A percentile compares a stretch with the other conserved stretches of the same genome.
Evolutionary conservation across 2,329 filamentous ascomycete species (phyloP).

Genomic region (Zarea fungicola): DNA sequence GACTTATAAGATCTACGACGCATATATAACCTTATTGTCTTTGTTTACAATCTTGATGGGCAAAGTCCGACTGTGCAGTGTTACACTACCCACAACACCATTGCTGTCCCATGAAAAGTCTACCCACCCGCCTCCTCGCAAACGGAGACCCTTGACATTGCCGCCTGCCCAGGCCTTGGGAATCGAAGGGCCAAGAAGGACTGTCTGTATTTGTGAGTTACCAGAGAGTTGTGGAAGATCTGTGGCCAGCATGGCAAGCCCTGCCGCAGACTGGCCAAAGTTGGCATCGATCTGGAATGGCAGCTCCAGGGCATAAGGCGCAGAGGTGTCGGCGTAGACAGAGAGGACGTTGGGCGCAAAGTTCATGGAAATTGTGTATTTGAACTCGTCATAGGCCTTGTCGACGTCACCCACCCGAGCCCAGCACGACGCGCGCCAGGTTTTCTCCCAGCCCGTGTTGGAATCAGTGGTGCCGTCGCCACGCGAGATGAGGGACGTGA

Average conservation of each 20-base stretch:
- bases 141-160: constrained; percentile 36
- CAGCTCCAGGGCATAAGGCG: constrained; percentile 26
- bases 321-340: constrained; percentile 49
- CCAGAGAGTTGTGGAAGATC: constrained; percentile 35
- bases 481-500: constrained; percentile 39
- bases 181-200: constrained; percentile 44
- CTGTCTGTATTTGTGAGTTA: constrained; percentile 23
- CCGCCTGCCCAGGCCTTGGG: constrained; percentile 39
- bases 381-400: constrained; percentile 42
- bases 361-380: constrained; percentile 44
- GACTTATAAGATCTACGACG: too few species aligned
- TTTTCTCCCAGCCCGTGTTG: constrained; percentile 53
- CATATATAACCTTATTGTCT: background rate
- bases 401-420: constrained; percentile 47
- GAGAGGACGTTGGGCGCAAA: constrained; percentile 45
- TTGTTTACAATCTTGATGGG: background rate
- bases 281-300: constrained; percentile 59
- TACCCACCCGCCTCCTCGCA: constrained; percentile 39
- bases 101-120: constrained; percentile 39
- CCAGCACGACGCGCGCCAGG: constrained; percentile 54
- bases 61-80: background rate
- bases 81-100: constrained; percentile 28
- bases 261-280: constrained; percentile 45
- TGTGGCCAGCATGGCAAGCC: constrained; percentile 48
- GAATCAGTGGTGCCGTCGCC: constrained; percentile 44